phyloP scores from a whole-genome alignment of 352 stramenopile genomes.

The Phytophthora gonapodyides region DNA sequence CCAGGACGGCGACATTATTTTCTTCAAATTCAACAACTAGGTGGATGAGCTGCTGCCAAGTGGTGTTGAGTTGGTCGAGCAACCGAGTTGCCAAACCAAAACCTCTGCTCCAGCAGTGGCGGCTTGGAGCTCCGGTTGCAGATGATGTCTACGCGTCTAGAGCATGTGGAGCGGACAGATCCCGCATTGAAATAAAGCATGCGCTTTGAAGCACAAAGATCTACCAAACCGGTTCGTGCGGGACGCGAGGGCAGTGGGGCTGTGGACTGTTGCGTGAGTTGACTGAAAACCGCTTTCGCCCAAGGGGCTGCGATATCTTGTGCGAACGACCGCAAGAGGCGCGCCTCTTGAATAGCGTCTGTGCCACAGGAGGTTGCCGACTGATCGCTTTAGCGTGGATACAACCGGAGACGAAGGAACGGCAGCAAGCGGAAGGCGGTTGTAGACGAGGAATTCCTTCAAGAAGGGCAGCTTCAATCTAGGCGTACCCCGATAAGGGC shows the following conservation, averaged over 20 bases:
- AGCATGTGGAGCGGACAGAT: constrained; percentile 26
- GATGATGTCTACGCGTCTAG: constrained; percentile 47
- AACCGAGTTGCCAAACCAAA: constrained; percentile 4
- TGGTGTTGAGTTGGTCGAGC: constrained; percentile 28
- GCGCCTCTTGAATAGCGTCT: constrained; percentile 33
- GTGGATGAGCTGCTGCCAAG: constrained; percentile 18
- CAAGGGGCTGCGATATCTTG: constrained; percentile 31
- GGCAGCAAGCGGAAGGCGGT: neutral
- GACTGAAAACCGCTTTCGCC: constrained; percentile 21
- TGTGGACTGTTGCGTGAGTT: constrained; percentile 3
- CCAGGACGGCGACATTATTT: constrained; percentile 90
- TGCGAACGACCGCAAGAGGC: constrained; percentile 30
- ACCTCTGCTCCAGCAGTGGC: constrained; percentile 42
- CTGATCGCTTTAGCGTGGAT: constrained; percentile 8
- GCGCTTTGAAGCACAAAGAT: constrained; percentile 32
- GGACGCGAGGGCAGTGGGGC: neutral
- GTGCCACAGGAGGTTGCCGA: neutral
- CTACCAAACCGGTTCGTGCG: constrained; percentile 13
- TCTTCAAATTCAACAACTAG: constrained; percentile 95
- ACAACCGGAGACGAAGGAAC: neutral
- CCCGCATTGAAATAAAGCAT: constrained; percentile 42
- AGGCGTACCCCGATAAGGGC: constrained; percentile 11
- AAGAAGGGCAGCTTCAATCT: constrained; percentile 1
- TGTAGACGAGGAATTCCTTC: neutral
- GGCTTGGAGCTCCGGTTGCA: constrained; percentile 97